Evolutionary conservation across 140 eudicot species (phyloP).

Genomic region (Senecio squalidus): DNA sequence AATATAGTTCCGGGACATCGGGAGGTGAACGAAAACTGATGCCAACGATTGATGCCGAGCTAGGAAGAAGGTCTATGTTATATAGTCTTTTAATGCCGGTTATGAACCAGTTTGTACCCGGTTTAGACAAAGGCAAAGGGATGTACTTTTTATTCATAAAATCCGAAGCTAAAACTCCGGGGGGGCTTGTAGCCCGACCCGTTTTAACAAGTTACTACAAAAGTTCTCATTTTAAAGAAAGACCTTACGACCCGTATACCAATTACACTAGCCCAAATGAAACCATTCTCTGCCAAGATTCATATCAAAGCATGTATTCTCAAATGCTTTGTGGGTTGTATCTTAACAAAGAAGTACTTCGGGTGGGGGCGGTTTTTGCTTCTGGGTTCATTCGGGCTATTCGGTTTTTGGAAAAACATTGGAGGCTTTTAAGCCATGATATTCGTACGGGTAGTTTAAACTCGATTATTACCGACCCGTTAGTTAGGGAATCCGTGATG

Average conservation of each 20-base stretch:
- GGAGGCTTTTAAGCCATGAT: slow-evolving; percentile 40
- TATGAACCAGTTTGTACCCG: slow-evolving; percentile 60
- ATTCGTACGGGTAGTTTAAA: slow-evolving; percentile 46
- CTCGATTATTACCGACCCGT: slow-evolving; percentile 29
- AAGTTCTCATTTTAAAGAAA: slow-evolving; percentile 50
- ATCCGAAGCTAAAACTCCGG: slow-evolving; percentile 64
- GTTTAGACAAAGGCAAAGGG: slow-evolving; percentile 66
- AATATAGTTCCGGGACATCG: slow-evolving; percentile 72
- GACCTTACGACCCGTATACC: slow-evolving; percentile 65
- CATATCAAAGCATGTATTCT: slow-evolving; percentile 78
- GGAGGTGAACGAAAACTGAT: slow-evolving; percentile 76
- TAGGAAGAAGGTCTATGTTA: slow-evolving; percentile 39
- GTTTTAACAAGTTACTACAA: slow-evolving; percentile 74
- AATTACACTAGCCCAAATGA: slow-evolving; percentile 78
- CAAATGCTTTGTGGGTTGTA: slow-evolving; percentile 67
- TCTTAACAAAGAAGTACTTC: slow-evolving; percentile 42
- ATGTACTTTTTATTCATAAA: slow-evolving; percentile 69
- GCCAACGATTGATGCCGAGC: slow-evolving; percentile 70
- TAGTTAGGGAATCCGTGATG: slow-evolving; percentile 41
- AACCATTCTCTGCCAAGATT: slow-evolving; percentile 64
- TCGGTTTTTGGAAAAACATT: slow-evolving; percentile 48
- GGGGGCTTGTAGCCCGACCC: slow-evolving; percentile 67
- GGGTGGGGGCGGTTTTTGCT: slow-evolving; percentile 67
- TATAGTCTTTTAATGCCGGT: slow-evolving; percentile 74
- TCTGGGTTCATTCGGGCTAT: slow-evolving; percentile 68